Evolutionary conservation across 177 flowering plant genomes (phyloP).

Genomic region (Vitis hybrid): DNA sequence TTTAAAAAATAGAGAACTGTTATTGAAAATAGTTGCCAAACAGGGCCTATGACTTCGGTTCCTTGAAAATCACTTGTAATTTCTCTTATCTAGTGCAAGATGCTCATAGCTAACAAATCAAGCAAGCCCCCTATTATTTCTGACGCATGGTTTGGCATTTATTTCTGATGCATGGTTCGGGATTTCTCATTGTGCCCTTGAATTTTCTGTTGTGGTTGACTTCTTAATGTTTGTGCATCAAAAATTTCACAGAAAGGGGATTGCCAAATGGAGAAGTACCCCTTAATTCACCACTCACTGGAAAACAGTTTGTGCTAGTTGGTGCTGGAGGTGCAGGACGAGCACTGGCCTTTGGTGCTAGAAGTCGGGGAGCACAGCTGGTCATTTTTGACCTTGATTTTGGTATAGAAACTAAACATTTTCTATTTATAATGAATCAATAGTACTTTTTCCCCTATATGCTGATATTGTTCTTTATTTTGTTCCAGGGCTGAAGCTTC

Average conservation of each 20-base stretch:
- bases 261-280: slow-evolving; percentile 1
- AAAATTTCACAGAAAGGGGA: slow-evolving; percentile 10
- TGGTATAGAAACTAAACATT: slow-evolving; percentile 11
- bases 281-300: slow-evolving; percentile 10
- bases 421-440: background rate
- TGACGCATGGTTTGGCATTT: no score
- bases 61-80: no score
- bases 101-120: background rate
- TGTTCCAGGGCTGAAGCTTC: no score
- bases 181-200: background rate
- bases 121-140: background rate
- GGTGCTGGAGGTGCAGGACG: slow-evolving; percentile 26
- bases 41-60: no score
- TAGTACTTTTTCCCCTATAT: background rate
- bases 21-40: no score
- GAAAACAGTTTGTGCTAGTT: slow-evolving; percentile 16
- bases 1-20: no score
- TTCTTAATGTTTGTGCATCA: background rate
- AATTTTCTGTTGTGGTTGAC: background rate
- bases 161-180: no score
- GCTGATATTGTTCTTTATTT: background rate
- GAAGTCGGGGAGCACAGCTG: slow-evolving; percentile 11
- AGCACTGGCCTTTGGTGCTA: slow-evolving; percentile 23
- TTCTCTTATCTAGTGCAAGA: background rate
- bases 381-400: slow-evolving; percentile 28